Evolutionary conservation across 164 flowering plant species (phyloP).

Genomic region (Protea cynaroides): DNA sequence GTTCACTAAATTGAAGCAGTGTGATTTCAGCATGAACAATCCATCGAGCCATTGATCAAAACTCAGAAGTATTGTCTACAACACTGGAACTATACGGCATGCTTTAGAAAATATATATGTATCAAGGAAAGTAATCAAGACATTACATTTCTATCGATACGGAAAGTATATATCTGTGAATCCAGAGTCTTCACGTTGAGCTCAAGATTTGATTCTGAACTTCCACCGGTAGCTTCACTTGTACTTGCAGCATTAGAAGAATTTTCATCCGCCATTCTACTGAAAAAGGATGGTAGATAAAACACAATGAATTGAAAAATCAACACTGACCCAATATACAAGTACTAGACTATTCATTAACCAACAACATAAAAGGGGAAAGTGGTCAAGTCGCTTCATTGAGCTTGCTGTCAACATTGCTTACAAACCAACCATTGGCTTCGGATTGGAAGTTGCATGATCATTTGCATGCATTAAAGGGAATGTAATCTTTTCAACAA

Average conservation of each 20-base stretch:
- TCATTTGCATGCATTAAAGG: too few species aligned
- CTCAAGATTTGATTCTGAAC: slow-evolving; percentile 55
- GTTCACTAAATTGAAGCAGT: not conserved
- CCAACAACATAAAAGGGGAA: not conserved
- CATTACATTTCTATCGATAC: slow-evolving; percentile 64
- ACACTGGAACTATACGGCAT: not conserved
- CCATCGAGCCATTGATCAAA: too few species aligned
- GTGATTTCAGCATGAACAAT: not conserved
- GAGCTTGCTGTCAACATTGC: too few species aligned
- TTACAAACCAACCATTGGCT: too few species aligned
- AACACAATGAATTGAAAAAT: not conserved
- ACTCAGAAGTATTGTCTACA: not conserved
- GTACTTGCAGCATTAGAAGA: slow-evolving; percentile 48
- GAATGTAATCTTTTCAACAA: too few species aligned
- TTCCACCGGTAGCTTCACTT: slow-evolving; percentile 31
- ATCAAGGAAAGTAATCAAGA: not conserved
- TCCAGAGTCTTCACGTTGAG: slow-evolving; percentile 90
- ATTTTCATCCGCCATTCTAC: slow-evolving; percentile 54
- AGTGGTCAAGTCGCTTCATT: too few species aligned
- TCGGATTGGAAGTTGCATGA: too few species aligned
- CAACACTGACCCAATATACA: not conserved
- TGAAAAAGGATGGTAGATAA: not conserved
- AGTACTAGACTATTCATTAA: not conserved
- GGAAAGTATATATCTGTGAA: slow-evolving; percentile 67
- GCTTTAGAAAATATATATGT: not conserved